These are phyloP conservation scores for Nephromyces sp. DNA, from an alignment of 169 alveolate species.

Conservation along the genomic window DNA sequence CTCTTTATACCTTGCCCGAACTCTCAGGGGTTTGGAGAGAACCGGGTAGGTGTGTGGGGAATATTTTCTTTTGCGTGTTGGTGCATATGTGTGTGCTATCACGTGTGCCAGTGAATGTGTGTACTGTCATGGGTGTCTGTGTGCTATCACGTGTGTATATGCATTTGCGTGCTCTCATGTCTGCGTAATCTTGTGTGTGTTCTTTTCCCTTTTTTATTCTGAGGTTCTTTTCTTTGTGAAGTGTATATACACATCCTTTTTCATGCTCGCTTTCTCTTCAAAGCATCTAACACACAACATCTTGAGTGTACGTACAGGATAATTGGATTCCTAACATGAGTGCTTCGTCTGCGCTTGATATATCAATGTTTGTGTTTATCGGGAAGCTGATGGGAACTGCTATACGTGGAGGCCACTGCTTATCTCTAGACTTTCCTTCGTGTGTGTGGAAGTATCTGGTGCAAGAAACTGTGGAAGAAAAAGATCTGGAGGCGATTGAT, in stretches of 20 bases:
- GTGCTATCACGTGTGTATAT: background rate
- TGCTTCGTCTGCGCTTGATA: conserved; percentile 13
- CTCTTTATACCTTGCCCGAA: conserved; percentile 65
- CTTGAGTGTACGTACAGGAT: conserved; percentile 12
- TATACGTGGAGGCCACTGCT: conserved; percentile 56
- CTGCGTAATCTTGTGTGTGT: background rate
- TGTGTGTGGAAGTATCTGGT: conserved; percentile 67
- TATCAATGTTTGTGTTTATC: conserved; percentile 52
- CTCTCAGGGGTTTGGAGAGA: conserved; percentile 51
- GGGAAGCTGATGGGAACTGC: conserved; percentile 74
- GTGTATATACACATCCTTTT: background rate
- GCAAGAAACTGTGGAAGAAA: conserved; percentile 32
- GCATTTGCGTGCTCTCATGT: background rate
- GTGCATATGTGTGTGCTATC: background rate
- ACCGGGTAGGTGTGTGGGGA: conserved; percentile 22
- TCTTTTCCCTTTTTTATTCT: background rate
- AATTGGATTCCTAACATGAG: conserved; percentile 7
- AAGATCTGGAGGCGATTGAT: conserved; percentile 65
- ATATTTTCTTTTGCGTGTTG: background rate
- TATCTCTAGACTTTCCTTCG: conserved; percentile 60
- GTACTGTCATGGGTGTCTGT: background rate
- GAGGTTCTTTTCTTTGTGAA: background rate
- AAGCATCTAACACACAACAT: background rate
- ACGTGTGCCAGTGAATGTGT: background rate
- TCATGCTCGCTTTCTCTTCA: background rate